Base-by-base conservation (phyloP, 805 yeast genomes). In the Groenewaldozyma tartarivorans region DNA sequence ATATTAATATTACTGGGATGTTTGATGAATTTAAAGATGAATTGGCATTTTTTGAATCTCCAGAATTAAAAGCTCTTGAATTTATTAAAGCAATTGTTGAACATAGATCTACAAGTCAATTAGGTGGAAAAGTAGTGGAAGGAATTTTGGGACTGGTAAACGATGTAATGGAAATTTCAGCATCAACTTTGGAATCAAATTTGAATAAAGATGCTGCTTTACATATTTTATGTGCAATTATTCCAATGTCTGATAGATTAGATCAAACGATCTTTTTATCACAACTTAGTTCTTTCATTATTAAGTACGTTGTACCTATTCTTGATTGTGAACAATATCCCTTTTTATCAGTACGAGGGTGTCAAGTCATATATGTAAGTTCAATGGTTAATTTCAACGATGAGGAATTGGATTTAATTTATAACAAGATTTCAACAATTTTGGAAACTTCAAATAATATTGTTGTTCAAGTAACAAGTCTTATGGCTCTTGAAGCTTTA, bases 401-500 rank as follows among this genome's bases (percentile, higher is more conserved):
- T 66, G 92, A 63, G 67, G 84, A 22, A 69, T 80, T 66, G 79
- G 81, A 52, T 68, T 74, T 36, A 56, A 78, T 61, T 15, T 61
- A 61, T 48, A 41, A 46, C 20, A 52, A 54, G 15, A 48, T 60
- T 2, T 44, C 61, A 13, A 36, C 46, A 16, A 63, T 72, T 49
- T 61, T 74, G 45, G 60, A 68, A 39, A 76, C 75, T 35, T n/a
- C n/a, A n/a, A 56, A 59, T 20, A 60, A 68, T 21, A 63, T 80
- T 40, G 94, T 95, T 1, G 82, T 85, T 3, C 79, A 77, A 55
- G 69, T 90, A 36, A 81, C 84, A 52, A 85, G 88, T n/a, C 83
- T 95, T 0, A 63, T 85, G 41, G 90, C 95, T 0, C 66, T 90
- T 37, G 95, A 88, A 62, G 74, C 86, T 1, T 81, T 81, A 49